Percentiles rank a stretch among this genome's conserved stretches.
These are phyloP conservation scores for Colletotrichum endophyticum DNA, from an alignment of 2,329 filamentous ascomycete genomes.

Conservation along the genomic window DNA sequence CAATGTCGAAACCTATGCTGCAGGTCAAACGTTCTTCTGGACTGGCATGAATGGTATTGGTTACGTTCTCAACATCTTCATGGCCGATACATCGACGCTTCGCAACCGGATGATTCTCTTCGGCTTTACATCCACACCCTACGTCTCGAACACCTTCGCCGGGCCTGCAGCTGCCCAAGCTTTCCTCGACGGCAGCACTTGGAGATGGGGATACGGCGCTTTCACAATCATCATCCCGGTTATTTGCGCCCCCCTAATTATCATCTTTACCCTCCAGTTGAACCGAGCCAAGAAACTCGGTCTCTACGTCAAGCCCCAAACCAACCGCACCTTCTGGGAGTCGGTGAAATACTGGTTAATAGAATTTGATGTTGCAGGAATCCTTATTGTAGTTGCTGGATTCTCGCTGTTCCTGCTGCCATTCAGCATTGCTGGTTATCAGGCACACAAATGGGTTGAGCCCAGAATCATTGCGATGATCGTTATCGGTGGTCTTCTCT, in stretches of 20 bases:
- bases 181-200: slow-evolving; percentile 28
- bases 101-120: slow-evolving; percentile 36
- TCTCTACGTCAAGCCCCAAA: slow-evolving; percentile 24
- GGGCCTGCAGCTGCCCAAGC: slow-evolving; percentile 29
- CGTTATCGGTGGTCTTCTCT: slow-evolving; percentile 10
- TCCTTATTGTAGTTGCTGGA: slow-evolving; percentile 52
- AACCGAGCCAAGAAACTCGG: slow-evolving; percentile 18
- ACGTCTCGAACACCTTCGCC: slow-evolving; percentile 39
- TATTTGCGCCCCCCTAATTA: slow-evolving; percentile 5
- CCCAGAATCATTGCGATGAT: slow-evolving; percentile 49
- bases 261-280: slow-evolving; percentile 17
- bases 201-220: slow-evolving; percentile 51
- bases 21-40: slow-evolving; percentile 59
- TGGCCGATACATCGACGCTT: slow-evolving; percentile 34
- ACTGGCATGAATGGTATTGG: slow-evolving; percentile 45
- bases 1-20: slow-evolving; percentile 49
- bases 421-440: slow-evolving; percentile 54
- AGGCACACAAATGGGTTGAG: slow-evolving; percentile 44
- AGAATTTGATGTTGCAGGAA: slow-evolving; percentile 43
- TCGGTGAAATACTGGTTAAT: slow-evolving; percentile 23
- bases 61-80: slow-evolving; percentile 33
- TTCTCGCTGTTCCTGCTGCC: slow-evolving; percentile 61
- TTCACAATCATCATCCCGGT: slow-evolving; percentile 62
- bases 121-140: slow-evolving; percentile 35
- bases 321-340: slow-evolving; percentile 4